These are phyloP conservation scores for Rhizopus stolonifer DNA, from an alignment of 371 early-diverging fungal genomes.

Conservation along the genomic window DNA sequence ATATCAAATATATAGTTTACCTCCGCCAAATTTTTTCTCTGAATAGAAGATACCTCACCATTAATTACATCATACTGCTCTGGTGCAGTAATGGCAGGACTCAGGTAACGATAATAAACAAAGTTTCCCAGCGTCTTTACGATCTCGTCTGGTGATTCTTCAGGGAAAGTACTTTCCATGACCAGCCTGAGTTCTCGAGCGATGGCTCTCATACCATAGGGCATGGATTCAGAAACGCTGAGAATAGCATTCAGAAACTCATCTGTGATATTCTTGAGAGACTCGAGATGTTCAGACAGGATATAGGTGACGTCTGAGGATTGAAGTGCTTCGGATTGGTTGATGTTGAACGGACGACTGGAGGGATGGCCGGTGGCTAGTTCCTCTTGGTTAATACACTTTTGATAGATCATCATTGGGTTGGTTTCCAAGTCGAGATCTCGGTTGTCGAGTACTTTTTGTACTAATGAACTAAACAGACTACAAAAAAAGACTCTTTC, in stretches of 20 bases:
- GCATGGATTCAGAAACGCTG: slow-evolving; percentile 78
- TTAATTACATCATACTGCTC: slow-evolving; percentile 95
- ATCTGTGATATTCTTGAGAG: slow-evolving; percentile 76
- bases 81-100: slow-evolving; percentile 96
- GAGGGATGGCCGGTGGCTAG: slow-evolving; percentile 83
- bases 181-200: slow-evolving; percentile 85
- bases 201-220: slow-evolving; percentile 94
- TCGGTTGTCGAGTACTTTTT: slow-evolving; percentile 70
- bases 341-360: slow-evolving; percentile 74
- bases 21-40: slow-evolving; percentile 95
- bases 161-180: slow-evolving; percentile 82
- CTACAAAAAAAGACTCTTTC: slow-evolving; percentile 90
- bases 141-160: slow-evolving; percentile 75
- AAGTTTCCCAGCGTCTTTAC: slow-evolving; percentile 89
- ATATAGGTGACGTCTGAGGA: slow-evolving; percentile 82
- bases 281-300: slow-evolving; percentile 72
- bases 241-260: slow-evolving; percentile 82
- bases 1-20: slow-evolving; percentile 18
- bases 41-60: slow-evolving; percentile 74
- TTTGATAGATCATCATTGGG: slow-evolving; percentile 89
- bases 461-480: slow-evolving; percentile 78
- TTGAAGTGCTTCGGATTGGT: slow-evolving; percentile 78
- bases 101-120: slow-evolving; percentile 96
- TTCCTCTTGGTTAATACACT: slow-evolving; percentile 88
- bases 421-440: slow-evolving; percentile 89